Evolutionary conservation across 495 filamentous ascomycete species (phyloP), one percentile per base, ranked within the genome.

Genomic region (Lindgomyces ingoldianus): DNA sequence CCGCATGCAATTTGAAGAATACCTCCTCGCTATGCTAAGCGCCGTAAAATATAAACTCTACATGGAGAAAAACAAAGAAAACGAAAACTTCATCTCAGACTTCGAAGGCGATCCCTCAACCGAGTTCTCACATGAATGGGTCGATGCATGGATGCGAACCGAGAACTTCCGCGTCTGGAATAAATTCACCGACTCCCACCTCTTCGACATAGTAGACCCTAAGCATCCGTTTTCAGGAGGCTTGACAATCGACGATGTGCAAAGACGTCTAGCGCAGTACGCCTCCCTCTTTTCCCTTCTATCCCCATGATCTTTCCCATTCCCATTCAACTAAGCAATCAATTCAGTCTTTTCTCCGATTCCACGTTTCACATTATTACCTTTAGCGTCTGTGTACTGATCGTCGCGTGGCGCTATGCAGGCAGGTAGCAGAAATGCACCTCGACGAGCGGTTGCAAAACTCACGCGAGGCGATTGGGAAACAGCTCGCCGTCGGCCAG

Each of bases 1-100:
- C 70, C 85, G 94, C 19, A 84, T 98, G 6, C 94, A 98, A 70
- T 98, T 98, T 62, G 94, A 98, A 78, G 95, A 98, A 73, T 98
- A 98, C 70, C 81, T 98, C 18, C 81, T 98, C 6, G 91, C 93
- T 0, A 81, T 98, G 56, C 84, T 97, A 46, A 90, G 95, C 0
- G 83, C 89, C 6, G 88, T 91, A 67, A 96, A 97, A 71, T 97
- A 96, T 74, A 91, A 89, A 70, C 83, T 88, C 64, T 90, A 93
- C 69, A 81, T 96, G 44, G 75, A 78, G 61, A 77, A 81, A 42
- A 79, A 90, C 71, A 78, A 80, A 21, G 75, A 84, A 49, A 85
- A 87, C 62, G 81, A 82, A 4, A 84, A 78, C 48, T 76, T 83
- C 51, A 76, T 84, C 45, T 78, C 30, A 1, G 45, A 68, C 39